Evolutionary conservation across 805 yeast genomes (phyloP), one percentile per base, ranked within the genome.

Genomic region (Sugiyamaella valdiviana): DNA sequence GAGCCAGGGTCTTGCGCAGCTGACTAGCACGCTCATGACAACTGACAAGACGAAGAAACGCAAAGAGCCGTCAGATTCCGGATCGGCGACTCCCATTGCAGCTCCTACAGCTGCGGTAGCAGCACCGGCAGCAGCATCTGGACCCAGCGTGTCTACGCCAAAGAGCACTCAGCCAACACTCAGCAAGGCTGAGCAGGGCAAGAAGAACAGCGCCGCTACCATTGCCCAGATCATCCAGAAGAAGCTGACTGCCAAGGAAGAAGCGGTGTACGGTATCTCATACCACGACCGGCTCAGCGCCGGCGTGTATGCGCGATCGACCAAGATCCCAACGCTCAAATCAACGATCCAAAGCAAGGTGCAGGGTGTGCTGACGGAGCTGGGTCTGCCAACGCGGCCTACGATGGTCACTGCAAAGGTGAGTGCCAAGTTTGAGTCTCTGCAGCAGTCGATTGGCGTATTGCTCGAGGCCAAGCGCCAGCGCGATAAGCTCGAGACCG

Each of bases 1-100:
- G 1, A 85, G 95, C 1, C 95, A 86, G 57, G 98, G 99, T 0
- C 74, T 93, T 46, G 80, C 95, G 1, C 95, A 86, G 61, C 73
- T 93, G 17, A 88, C 89, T 59, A 84, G 81, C 58, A 82, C 85
- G 45, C 72, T 93, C 51, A 80, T 90, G 78, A 69, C 80, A 37
- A 68, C 70, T 12, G 90, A 83, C 57, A 83, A 82, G 60, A 77
- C 76, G 44, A 78, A 78, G 24, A 55, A 57, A 38, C 56, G 64
- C 17, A 64, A 63, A 49, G 61, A 54, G 38, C 49, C 52, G 15
- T 24, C 53, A 12, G 49, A 49, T 10, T 29, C 45, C n/a, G 32
- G 32, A 3, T 26, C 32, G 7, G 32, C 32, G 10, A 39, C 53
- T 21, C 53, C 48, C 64, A 26, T 2, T 26, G 41, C 51, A 58